Percentiles rank a stretch among this genome's conserved stretches.
Evolutionary conservation across 2,329 filamentous ascomycete species (phyloP).

Genomic region (Verticillium longisporum): DNA sequence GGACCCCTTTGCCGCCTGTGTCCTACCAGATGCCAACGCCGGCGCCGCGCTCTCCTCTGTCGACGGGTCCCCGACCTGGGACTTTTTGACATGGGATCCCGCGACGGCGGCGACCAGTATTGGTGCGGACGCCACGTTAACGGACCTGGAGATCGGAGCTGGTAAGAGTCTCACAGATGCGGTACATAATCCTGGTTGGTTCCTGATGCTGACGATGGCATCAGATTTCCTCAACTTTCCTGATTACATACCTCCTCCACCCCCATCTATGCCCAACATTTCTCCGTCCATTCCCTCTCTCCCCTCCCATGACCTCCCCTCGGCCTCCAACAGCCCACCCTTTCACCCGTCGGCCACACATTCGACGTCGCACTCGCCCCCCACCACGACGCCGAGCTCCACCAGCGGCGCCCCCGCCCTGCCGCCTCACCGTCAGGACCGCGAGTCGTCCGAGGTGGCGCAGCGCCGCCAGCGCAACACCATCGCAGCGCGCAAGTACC

Average conservation of each 20-base stretch:
- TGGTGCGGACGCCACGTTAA: not conserved
- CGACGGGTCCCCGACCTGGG: not conserved
- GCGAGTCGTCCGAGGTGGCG: conserved; percentile 15
- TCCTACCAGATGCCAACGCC: not conserved
- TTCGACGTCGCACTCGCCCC: conserved; percentile 2
- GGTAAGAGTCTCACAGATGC: not conserved
- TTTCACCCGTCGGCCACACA: not conserved
- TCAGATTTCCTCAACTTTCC: not conserved
- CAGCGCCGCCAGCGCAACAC: conserved; percentile 63
- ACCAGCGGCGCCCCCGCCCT: not conserved
- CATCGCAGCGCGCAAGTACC: conserved; percentile 63
- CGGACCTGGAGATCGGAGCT: conserved; percentile 2
- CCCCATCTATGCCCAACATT: not conserved
- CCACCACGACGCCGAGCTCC: conserved; percentile 5
- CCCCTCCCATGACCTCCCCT: not conserved
- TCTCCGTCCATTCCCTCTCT: not conserved
- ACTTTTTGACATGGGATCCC: not conserved
- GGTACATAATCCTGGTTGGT: too few relatives aligned
- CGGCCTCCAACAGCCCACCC: conserved; percentile 6
- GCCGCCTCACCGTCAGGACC: not conserved
- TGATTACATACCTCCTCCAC: not conserved
- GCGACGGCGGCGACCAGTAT: not conserved
- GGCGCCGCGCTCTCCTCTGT: not conserved
- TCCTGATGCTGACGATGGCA: not conserved
- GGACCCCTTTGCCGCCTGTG: not conserved